Evolutionary conservation across 2,329 filamentous ascomycete genomes (phyloP).

Genomic region (Aureobasidium sp.): DNA sequence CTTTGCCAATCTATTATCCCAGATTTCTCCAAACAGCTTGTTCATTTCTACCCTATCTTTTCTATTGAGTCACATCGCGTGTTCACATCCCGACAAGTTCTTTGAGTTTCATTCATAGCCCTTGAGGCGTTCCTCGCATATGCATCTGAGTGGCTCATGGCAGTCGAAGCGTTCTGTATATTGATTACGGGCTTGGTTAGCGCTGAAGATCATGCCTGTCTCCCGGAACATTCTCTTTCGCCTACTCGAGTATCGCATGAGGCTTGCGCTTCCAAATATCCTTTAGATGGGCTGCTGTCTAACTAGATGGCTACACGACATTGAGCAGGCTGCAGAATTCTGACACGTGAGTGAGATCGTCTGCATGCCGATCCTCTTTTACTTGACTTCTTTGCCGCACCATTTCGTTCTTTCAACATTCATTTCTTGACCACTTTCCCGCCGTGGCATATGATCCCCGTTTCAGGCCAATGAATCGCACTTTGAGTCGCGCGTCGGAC

Average conservation of each 20-base stretch:
- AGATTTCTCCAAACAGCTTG: not conserved
- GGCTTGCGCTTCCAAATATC: constrained; percentile 11
- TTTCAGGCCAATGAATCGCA: not conserved
- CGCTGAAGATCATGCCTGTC: constrained; percentile 13
- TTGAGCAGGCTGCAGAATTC: constrained; percentile 10
- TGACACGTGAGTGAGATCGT: constrained; percentile 9
- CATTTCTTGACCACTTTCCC: not conserved
- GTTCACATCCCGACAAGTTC: not conserved
- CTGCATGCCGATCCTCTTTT: constrained; percentile 11
- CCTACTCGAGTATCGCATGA: constrained; percentile 12
- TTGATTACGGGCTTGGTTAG: constrained; percentile 9
- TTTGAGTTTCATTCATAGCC: not conserved
- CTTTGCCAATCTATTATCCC: constrained; percentile 7
- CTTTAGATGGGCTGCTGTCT: not conserved
- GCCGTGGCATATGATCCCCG: not conserved
- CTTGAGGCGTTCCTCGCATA: constrained; percentile 5
- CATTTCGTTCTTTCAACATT: not conserved
- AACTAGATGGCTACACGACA: not conserved
- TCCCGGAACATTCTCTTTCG: constrained; percentile 1
- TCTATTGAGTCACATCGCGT: not conserved
- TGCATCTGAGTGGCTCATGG: not conserved
- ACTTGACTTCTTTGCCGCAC: not conserved
- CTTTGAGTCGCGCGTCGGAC: not conserved
- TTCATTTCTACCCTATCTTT: not conserved
- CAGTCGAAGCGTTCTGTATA: constrained; percentile 4